Percentiles rank a stretch among this genome's conserved stretches.
Evolutionary conservation across 352 stramenopile species (phyloP).

Genomic region (Globisporangium abappressorium): DNA sequence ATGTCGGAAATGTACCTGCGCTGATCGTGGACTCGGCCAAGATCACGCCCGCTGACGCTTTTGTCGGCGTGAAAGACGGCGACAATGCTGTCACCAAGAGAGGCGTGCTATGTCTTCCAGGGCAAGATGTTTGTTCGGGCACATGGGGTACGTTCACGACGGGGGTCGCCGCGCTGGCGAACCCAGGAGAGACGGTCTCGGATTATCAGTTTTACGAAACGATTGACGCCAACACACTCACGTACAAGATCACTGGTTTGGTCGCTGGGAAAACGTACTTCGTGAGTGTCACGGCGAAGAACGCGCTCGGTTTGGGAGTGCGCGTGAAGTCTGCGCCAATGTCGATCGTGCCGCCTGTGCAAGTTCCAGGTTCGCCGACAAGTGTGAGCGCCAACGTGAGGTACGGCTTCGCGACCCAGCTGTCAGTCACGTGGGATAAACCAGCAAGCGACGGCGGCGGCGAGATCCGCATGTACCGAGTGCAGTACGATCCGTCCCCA

Average conservation of each 20-base stretch:
- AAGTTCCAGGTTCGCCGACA: slow-evolving; percentile 70
- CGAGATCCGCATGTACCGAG: slow-evolving; percentile 66
- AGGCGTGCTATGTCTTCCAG: slow-evolving; percentile 43
- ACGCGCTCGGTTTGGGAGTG: slow-evolving; percentile 61
- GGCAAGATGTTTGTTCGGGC: slow-evolving; percentile 40
- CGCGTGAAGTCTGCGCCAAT: slow-evolving; percentile 37
- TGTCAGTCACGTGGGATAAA: slow-evolving; percentile 47
- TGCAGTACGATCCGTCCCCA: slow-evolving; percentile 73
- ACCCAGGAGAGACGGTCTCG: slow-evolving; percentile 49
- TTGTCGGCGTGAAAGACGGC: slow-evolving; percentile 66
- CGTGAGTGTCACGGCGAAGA: slow-evolving; percentile 87
- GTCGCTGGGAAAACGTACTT: slow-evolving; percentile 78
- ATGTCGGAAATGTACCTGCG: slow-evolving; percentile 51
- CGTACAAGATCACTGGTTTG: slow-evolving; percentile 70
- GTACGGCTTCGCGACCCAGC: slow-evolving; percentile 68
- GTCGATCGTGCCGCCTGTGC: slow-evolving; percentile 59
- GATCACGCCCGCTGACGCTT: slow-evolving; percentile 39
- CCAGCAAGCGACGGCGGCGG: slow-evolving; percentile 57
- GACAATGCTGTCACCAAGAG: slow-evolving; percentile 64
- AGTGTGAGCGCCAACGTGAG: slow-evolving; percentile 74
- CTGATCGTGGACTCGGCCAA: slow-evolving; percentile 60
- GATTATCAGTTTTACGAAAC: slow-evolving; percentile 76
- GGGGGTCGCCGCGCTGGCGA: slow-evolving; percentile 32
- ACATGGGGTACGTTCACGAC: slow-evolving; percentile 40
- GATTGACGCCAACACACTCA: slow-evolving; percentile 46